Base-by-base conservation (phyloP, 1,139 yeast species). In the Geotrichum cucujoidarum region DNA sequence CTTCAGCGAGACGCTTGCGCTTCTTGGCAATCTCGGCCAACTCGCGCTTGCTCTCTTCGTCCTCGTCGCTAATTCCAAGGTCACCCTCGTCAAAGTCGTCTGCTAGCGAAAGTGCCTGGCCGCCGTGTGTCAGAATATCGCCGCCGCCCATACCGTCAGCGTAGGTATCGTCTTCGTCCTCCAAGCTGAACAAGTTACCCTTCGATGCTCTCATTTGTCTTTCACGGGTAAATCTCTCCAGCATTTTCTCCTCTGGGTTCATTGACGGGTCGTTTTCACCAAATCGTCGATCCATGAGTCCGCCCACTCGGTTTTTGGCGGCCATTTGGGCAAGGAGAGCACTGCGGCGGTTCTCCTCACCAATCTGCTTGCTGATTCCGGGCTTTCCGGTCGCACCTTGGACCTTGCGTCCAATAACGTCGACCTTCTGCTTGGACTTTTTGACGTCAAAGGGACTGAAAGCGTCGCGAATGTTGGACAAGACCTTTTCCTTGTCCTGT, bases 201-300 rank as follows among this genome's bases (percentile, higher is more conserved):
- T 61, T 60, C 1, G 57, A 43, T 2, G 55, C 44, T 20, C 53
- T 49, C 10, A 53, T 45, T 64, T 86, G 94, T 64, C 87, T 77
- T 71, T 92, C 98, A 52, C 82, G 77, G 1, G 96, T 86, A 69
- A 88, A 94, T 70, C 98, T 81, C 61, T 85, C 95, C 68, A 92
- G 76, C 96, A 90, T 90, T 65, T 85, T 87, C 60, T 92, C 97
- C 66, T 94, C 98, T 13, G 81, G 81, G 18, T 83, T 78, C 72
- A 94, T 63, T 43, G 75, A 69, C 31, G 76, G 71, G 66, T 87
- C 82, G 58, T 79, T 77, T 63, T 92, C 98, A 63, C 98, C 99
- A 66, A 94, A 92, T 67, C 98, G 80, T 58, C 88, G 76, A 71
- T 94, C 98, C 3, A 80, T 65, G 17, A 94, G 61, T 2, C 88